Evolutionary conservation across 2,329 filamentous ascomycete species (phyloP), one percentile per base, ranked within the genome.

Genomic region (Neofusicoccum cordaticola): DNA sequence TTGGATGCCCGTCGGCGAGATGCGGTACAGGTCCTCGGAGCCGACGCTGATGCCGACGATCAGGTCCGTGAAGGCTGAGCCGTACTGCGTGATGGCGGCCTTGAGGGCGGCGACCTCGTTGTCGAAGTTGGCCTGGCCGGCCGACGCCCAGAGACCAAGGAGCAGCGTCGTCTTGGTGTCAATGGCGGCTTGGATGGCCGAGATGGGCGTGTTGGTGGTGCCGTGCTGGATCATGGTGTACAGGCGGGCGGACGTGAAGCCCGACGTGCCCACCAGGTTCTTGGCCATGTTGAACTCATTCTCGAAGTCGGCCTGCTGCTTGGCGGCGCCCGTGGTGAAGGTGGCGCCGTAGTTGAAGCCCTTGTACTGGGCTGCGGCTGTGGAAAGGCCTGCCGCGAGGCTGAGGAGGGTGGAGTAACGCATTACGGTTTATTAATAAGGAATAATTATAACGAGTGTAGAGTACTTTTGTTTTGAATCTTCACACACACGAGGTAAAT

Each of bases 11-110:
- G 84, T 88, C n/a, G 86, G 84, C 0, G 91, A 91, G 80, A 74
- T 80, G 68, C 78, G 71, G 72, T 83, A 83, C 22, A 82, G 84
- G 76, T 97, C 93, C 83, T 97, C 93, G 69, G 85, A 90, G 67
- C 93, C 93, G 62, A 96, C 87, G 0, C 91, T 93, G 78, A 96
- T 94, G 75, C 91, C 93, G 64, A 87, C 89, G 48, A 96, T 87
- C 17, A 90, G 81, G 64, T 83, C 80, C 44, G 84, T 84, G 71
- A 96, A 87, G 53, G 83, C 79, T 9, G 80, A 78, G 65, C 91
- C 91, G 75, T 92, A 93, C 72, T 87, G 82, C 56, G 78, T 69
- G 68, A 93, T 89, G 69, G 92, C 90, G 48, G 82, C 79, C 75
- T 85, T 85, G 56, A 97, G 83, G 13, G 92, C 92, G 2, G 82